Base-by-base conservation (phyloP, 441 rosid genomes). In the Cnidoscolus chayamansa region DNA sequence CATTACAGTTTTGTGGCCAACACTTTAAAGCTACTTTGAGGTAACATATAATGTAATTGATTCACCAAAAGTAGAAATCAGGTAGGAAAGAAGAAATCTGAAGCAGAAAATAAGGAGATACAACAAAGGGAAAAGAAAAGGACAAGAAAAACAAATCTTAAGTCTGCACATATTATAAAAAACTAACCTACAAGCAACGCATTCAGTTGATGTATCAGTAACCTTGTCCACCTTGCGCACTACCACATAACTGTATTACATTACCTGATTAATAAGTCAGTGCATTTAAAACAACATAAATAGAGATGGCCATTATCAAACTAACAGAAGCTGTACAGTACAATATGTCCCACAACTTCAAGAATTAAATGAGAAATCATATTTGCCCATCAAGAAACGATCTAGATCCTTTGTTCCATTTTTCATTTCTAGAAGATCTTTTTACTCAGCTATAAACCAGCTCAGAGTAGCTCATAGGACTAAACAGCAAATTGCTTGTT, bases 171-270 rank as follows among this genome's bases (percentile, higher is more conserved):
- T 8, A 47, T 20, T 53, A 62, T 50, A 48, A 37, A 67, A 37
- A 31, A 76, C 86, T 72, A 63, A 90, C 97, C 89, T 82, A 75
- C 78, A 82, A 48, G 85, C 78, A 67, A 81, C 66, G 71, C 74
- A 72, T 25, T 80, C 86, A 10, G 84, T 81, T 73, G 87, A 82
- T 77, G 86, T 53, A 53, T 75, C 87, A 25, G 76, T 80, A 66
- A 82, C 79, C 75, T 82, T 87, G 25, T 86, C 93, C 64, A 85
- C 77, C 84, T 89, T 94, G 73, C 93, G 92, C 68, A 88, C 84
- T 62, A 88, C 88, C 32, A 86, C 84, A 74, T 75, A 81, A 75
- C 98, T 94, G 86, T 56, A 73, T 0, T 47, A 78, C 37, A 80
- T 74, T 11, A 66, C 61, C 60, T 60, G 31, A 30, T 68, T 68